phyloP scores from a whole-genome alignment of 768 basidiomycete species.

The Megacollybia marginata region DNA sequence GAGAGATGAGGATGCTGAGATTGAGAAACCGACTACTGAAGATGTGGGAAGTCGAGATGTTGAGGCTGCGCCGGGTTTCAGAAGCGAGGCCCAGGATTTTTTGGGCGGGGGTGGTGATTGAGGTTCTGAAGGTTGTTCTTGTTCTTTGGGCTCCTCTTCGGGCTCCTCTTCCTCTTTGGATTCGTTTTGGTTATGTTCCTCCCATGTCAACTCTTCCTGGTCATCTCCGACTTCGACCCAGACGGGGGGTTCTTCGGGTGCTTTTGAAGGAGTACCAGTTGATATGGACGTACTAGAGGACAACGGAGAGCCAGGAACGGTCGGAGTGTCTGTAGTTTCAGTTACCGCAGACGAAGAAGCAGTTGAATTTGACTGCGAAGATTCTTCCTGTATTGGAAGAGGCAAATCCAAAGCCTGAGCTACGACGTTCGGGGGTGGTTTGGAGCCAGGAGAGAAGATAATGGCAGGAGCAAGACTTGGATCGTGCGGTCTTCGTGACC shows the following conservation, averaged over 20 bases:
- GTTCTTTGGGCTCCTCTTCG: constrained; percentile 1
- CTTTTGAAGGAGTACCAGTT: constrained; percentile 19
- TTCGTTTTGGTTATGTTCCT: neutral
- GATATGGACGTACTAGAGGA: constrained; percentile 55
- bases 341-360: constrained; percentile 42
- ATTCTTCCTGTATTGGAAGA: constrained; percentile 29
- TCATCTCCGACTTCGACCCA: constrained; percentile 1
- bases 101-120: constrained; percentile 29
- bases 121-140: constrained; percentile 9
- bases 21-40: constrained; percentile 65
- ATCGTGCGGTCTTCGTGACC: constrained; percentile 64
- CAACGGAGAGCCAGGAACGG: constrained; percentile 49
- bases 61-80: constrained; percentile 27
- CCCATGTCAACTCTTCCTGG: neutral
- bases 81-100: constrained; percentile 74
- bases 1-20: constrained; percentile 35
- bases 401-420: constrained; percentile 44
- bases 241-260: constrained; percentile 9
- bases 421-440: constrained; percentile 54
- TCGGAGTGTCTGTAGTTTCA: constrained; percentile 42
- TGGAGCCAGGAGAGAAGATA: constrained; percentile 59
- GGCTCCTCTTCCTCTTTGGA: neutral
- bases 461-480: constrained; percentile 61
- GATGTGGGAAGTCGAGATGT: constrained; percentile 41
- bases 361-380: constrained; percentile 3